A percentile compares a stretch with the other conserved stretches of the same genome.
phyloP scores from a whole-genome alignment of 129 eudicot genomes.

The Saussurea involucrata region DNA sequence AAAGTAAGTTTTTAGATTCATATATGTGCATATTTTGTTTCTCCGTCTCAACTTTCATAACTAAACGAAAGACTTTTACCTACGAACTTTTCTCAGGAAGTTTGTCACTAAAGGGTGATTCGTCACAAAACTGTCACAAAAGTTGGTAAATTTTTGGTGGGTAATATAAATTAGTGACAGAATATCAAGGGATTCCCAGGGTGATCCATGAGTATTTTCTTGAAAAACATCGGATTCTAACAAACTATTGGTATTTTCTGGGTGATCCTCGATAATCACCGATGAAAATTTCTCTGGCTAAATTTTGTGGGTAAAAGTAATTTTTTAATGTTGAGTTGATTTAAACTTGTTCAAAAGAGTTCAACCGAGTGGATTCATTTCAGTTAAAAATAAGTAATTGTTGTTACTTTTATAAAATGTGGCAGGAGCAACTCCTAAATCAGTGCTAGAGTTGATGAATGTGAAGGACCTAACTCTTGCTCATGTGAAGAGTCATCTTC shows the following conservation, averaged over 20 bases:
- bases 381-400: background rate
- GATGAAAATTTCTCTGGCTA: too few relatives aligned
- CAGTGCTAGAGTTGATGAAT: constrained; percentile 91
- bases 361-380: background rate
- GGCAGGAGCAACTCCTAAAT: constrained; percentile 96
- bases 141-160: too few relatives aligned
- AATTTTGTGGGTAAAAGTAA: too few relatives aligned
- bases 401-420: background rate
- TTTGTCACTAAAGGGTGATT: too few relatives aligned
- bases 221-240: too few relatives aligned
- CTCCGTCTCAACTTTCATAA: background rate
- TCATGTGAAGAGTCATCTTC: constrained; percentile 92
- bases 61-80: background rate
- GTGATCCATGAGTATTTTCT: too few relatives aligned
- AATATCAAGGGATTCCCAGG: too few relatives aligned
- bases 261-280: too few relatives aligned
- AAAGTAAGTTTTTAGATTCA: constrained; percentile 45
- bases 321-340: background rate
- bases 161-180: too few relatives aligned
- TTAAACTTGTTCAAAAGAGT: background rate
- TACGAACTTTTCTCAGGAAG: too few relatives aligned
- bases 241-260: too few relatives aligned
- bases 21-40: background rate
- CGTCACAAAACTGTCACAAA: too few relatives aligned
- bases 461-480: constrained; percentile 97